phyloP scores from a whole-genome alignment of 2,329 filamentous ascomycete species.

The Pyricularia grisea region DNA sequence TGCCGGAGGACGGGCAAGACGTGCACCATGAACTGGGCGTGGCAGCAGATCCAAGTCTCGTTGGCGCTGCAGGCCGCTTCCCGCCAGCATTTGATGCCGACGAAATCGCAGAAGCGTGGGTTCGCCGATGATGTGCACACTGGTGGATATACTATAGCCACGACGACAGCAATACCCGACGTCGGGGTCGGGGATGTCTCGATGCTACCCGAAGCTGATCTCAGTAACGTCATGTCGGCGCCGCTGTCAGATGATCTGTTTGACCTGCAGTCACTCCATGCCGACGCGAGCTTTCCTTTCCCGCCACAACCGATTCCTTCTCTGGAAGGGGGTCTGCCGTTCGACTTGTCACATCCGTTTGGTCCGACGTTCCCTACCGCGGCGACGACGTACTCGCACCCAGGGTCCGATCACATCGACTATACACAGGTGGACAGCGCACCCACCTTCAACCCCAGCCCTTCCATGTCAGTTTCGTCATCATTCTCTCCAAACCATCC shows the following conservation, averaged over 20 bases:
- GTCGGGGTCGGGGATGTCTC: neutral
- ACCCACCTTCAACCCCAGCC: neutral
- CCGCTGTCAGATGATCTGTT: neutral
- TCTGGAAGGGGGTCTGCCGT: neutral
- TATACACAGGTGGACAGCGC: neutral
- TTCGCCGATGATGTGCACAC: neutral
- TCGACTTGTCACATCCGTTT: neutral
- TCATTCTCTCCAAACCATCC: neutral
- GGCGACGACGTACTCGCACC: neutral
- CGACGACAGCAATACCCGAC: neutral
- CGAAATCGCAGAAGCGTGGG: neutral
- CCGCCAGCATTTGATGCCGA: neutral
- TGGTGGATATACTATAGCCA: neutral
- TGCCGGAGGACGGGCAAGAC: neutral
- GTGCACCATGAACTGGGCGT: neutral
- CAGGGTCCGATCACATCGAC: neutral
- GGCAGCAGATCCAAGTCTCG: conserved; percentile 1
- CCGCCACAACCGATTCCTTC: neutral
- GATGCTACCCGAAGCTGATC: neutral
- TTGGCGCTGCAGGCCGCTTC: neutral
- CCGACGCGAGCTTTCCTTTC: neutral
- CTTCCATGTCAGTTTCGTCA: neutral
- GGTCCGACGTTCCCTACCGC: neutral
- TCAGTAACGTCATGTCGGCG: neutral
- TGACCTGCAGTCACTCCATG: neutral